Evolutionary conservation across 371 early-diverging fungal species (phyloP).

Genomic region (Mucor circinelloides): DNA sequence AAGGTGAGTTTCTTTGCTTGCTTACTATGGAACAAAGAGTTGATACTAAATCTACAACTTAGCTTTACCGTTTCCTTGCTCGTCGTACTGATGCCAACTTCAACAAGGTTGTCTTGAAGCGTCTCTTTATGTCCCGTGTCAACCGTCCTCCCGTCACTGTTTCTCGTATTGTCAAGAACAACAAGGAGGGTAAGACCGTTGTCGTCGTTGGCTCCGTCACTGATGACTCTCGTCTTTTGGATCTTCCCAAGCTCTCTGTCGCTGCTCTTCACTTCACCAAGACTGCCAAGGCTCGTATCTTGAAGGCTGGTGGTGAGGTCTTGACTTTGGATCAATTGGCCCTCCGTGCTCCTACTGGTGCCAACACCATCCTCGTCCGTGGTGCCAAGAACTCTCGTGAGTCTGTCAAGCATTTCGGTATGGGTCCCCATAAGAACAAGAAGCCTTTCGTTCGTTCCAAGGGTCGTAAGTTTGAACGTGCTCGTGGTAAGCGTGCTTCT

Average conservation of each 20-base stretch:
- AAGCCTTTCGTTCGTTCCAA: slow-evolving; percentile 94
- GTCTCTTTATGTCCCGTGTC: slow-evolving; percentile 96
- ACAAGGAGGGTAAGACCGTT: slow-evolving; percentile 80
- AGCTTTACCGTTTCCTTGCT: slow-evolving; percentile 98
- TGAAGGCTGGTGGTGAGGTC: slow-evolving; percentile 97
- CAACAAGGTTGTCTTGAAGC: slow-evolving; percentile 98
- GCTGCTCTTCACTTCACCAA: slow-evolving; percentile 93
- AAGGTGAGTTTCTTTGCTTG: slow-evolving; percentile 64
- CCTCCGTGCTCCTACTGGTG: slow-evolving; percentile 95
- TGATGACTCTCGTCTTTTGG: slow-evolving; percentile 92
- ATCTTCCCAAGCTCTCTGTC: slow-evolving; percentile 94
- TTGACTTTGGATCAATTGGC: slow-evolving; percentile 99
- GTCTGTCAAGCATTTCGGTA: slow-evolving; percentile 88
- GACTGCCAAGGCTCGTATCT: slow-evolving; percentile 95
- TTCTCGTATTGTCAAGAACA: slow-evolving; percentile 82
- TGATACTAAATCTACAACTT: not conserved
- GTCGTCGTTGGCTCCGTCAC: slow-evolving; percentile 96
- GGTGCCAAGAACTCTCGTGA: slow-evolving; percentile 87
- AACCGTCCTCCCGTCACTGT: slow-evolving; percentile 95
- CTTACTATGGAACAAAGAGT: not conserved
- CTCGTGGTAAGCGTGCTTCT: slow-evolving; percentile 96
- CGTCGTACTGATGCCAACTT: slow-evolving; percentile 97
- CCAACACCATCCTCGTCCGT: slow-evolving; percentile 94
- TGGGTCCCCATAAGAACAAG: slow-evolving; percentile 71
- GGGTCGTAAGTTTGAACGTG: slow-evolving; percentile 98